Evolutionary conservation across 257 asterid species (phyloP).

Genomic region (Pogostemon cablin): DNA sequence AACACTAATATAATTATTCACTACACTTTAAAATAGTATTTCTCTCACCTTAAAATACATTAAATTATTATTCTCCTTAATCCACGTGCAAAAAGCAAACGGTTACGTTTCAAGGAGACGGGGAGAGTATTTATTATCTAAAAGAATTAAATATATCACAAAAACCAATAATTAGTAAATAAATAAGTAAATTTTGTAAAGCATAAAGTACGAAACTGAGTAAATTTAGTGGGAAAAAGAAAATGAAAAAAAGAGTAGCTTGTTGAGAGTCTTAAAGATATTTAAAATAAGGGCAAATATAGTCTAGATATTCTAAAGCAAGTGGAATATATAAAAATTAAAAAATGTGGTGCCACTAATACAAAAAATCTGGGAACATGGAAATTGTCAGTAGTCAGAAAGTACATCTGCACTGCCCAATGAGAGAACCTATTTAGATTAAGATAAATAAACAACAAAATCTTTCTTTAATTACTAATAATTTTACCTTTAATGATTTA

Average conservation of each 20-base stretch:
- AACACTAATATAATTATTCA: too few relatives aligned
- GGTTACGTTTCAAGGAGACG: too few relatives aligned
- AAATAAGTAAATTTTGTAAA: too few relatives aligned
- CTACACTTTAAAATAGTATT: too few relatives aligned
- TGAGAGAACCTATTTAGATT: conserved; percentile 15
- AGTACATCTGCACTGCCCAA: conserved; percentile 26
- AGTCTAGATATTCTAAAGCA: not conserved
- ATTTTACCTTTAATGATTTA: not conserved
- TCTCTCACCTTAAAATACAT: too few relatives aligned
- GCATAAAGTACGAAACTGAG: too few relatives aligned
- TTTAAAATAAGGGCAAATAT: not conserved
- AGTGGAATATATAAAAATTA: not conserved
- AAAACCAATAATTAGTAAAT: too few relatives aligned
- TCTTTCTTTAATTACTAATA: not conserved
- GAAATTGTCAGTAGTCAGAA: conserved; percentile 32
- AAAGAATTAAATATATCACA: too few relatives aligned
- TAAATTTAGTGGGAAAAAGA: conserved; percentile 30
- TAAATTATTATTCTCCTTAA: too few relatives aligned
- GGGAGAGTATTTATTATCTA: too few relatives aligned
- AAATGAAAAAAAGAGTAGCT: not conserved
- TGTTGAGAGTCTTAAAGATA: conserved; percentile 1
- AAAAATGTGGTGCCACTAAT: not conserved
- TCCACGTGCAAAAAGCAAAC: too few relatives aligned
- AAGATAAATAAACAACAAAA: not conserved
- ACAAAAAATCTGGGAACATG: conserved; percentile 33